Conservation (phyloP, 1,284 basidiomycete species). For the Puccinia hordei region DNA sequence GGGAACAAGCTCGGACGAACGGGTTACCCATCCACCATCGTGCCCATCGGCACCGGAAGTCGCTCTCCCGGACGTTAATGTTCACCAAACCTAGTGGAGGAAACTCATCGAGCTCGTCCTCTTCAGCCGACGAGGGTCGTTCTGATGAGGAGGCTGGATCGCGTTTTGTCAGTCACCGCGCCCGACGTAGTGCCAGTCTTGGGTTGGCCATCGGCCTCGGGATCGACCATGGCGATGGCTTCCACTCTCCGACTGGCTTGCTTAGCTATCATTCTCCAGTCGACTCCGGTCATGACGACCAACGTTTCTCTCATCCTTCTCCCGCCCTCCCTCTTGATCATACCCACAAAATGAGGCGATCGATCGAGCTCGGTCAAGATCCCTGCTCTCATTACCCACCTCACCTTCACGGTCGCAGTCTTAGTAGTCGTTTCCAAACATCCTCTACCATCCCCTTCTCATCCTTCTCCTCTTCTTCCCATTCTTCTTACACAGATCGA, state of each 20-base stretch:
- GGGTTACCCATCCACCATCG: slow-evolving; percentile 47
- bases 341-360: background rate
- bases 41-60: slow-evolving; percentile 36
- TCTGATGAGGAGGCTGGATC: slow-evolving; percentile 38
- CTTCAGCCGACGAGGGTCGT: slow-evolving; percentile 6
- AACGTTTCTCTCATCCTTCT: slow-evolving; percentile 31
- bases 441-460: background rate
- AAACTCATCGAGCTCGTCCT: slow-evolving; percentile 14
- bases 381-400: background rate
- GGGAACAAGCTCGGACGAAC: slow-evolving; percentile 44
- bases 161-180: slow-evolving; percentile 7
- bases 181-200: slow-evolving; percentile 23
- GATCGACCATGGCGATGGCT: slow-evolving; percentile 12
- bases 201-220: slow-evolving; percentile 11
- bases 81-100: slow-evolving; percentile 24
- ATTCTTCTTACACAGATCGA: background rate
- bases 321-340: background rate
- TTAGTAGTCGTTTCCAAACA: slow-evolving; percentile 23
- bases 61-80: slow-evolving; percentile 32
- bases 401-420: background rate
- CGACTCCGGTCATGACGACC: slow-evolving; percentile 42
- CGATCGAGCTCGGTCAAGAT: background rate
- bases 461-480: background rate
- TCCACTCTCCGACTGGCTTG: background rate
- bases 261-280: slow-evolving; percentile 41